Conservation (phyloP, 2,329 filamentous ascomycete genomes). For the Phyllosticta capitalensis region DNA sequence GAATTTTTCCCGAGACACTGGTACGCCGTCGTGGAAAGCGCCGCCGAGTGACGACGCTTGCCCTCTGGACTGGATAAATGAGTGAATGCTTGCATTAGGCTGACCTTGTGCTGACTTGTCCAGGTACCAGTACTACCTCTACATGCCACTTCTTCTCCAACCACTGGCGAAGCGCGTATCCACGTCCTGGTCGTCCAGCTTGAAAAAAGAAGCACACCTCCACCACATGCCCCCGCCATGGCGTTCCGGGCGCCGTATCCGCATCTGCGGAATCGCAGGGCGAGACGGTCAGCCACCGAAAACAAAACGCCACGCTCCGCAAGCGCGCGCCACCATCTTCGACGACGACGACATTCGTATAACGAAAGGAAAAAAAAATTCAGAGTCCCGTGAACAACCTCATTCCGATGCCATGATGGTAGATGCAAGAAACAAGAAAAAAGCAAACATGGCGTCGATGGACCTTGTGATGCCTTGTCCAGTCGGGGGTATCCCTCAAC, state of each 20-base stretch:
- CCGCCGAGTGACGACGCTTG: background rate
- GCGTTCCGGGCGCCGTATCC: background rate
- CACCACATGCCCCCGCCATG: background rate
- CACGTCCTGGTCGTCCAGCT: background rate
- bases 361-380: too few relatives aligned
- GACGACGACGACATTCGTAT: background rate
- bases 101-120: background rate
- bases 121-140: background rate
- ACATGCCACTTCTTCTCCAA: background rate
- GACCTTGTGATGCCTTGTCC: constrained; percentile 1
- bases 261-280: background rate
- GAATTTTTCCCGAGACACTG: background rate
- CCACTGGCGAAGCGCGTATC: background rate
- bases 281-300: background rate
- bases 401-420: background rate
- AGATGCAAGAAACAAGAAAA: background rate
- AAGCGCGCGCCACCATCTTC: background rate
- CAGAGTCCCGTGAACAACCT: background rate
- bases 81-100: background rate
- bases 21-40: background rate
- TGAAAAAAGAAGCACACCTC: background rate
- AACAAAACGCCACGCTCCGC: background rate
- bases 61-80: background rate
- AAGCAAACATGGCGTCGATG: background rate
- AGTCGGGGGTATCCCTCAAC: background rate